These are phyloP conservation scores for Beta lomatogona DNA, from an alignment of 179 eudicot genomes.

Conservation along the genomic window DNA sequence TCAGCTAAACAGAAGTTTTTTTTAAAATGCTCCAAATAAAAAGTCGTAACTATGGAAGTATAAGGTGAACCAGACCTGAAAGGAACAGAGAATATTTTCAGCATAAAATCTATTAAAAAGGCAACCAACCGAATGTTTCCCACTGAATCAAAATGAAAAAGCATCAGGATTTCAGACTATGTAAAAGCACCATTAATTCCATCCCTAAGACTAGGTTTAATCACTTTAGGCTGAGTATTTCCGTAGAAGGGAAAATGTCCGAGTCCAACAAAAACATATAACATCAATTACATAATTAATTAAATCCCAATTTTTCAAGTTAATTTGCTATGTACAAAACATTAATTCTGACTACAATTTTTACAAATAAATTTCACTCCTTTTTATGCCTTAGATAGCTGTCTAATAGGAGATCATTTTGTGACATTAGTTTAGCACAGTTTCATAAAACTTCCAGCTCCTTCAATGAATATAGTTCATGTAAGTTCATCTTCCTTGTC, in stretches of 20 bases:
- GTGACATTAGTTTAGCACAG: background rate
- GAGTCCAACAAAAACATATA: too few relatives aligned
- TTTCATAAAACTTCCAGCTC: background rate
- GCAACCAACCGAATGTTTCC: too few relatives aligned
- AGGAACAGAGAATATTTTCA: background rate
- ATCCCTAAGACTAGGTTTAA: too few relatives aligned
- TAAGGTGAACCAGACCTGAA: constrained; percentile 17
- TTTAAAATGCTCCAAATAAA: background rate
- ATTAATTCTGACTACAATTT: too few relatives aligned
- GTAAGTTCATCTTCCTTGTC: background rate
- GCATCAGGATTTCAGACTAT: background rate
- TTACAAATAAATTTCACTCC: too few relatives aligned
- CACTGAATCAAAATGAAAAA: background rate
- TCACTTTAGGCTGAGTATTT: too few relatives aligned
- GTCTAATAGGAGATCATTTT: background rate
- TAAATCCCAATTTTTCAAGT: too few relatives aligned
- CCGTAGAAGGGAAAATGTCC: background rate
- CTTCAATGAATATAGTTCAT: background rate
- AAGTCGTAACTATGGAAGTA: background rate
- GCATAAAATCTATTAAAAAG: too few relatives aligned
- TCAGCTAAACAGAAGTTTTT: constrained; percentile 10
- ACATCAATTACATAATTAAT: background rate
- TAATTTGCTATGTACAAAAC: too few relatives aligned
- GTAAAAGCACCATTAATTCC: too few relatives aligned
- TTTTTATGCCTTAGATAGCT: background rate